phyloP scores from a whole-genome alignment of 2,329 filamentous ascomycete genomes.

The Paraphoma sp. region DNA sequence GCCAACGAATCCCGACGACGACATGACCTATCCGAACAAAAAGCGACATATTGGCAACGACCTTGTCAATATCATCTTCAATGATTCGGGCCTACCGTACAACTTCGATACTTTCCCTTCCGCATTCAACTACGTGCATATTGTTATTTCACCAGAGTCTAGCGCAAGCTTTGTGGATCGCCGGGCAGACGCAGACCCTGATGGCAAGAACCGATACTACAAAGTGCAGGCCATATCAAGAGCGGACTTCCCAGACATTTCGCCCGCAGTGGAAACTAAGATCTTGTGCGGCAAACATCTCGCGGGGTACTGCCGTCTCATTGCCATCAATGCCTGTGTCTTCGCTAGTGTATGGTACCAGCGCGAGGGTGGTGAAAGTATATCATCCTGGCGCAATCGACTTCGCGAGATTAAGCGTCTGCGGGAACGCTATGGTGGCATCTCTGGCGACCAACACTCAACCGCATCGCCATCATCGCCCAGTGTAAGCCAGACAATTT shows the following conservation, averaged over 20 bases:
- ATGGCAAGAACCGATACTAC: constrained; percentile 69
- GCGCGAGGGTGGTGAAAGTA: constrained; percentile 77
- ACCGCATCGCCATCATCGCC: constrained; percentile 32
- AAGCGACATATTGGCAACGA: constrained; percentile 97
- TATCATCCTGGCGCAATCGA: constrained; percentile 88
- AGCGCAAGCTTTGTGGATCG: constrained; percentile 74
- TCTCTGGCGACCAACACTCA: constrained; percentile 11
- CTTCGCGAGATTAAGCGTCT: constrained; percentile 84
- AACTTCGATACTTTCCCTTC: constrained; percentile 91
- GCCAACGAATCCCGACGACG: constrained; percentile 82
- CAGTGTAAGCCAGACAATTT: constrained; percentile 22
- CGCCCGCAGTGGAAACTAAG: constrained; percentile 86
- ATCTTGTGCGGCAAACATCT: constrained; percentile 84
- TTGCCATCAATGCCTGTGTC: constrained; percentile 91
- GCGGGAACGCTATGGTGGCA: constrained; percentile 63
- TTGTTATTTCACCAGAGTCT: constrained; percentile 90
- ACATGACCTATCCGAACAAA: constrained; percentile 77
- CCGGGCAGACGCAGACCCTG: constrained; percentile 50
- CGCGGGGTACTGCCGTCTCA: constrained; percentile 82
- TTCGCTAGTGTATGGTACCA: constrained; percentile 91
- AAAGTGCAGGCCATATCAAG: constrained; percentile 89
- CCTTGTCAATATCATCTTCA: constrained; percentile 97
- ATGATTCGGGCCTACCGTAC: constrained; percentile 90
- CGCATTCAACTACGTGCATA: constrained; percentile 96
- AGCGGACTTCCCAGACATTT: constrained; percentile 88